phyloP scores from a whole-genome alignment of 306 rosid species.

The Ammopiptanthus mongolicus region DNA sequence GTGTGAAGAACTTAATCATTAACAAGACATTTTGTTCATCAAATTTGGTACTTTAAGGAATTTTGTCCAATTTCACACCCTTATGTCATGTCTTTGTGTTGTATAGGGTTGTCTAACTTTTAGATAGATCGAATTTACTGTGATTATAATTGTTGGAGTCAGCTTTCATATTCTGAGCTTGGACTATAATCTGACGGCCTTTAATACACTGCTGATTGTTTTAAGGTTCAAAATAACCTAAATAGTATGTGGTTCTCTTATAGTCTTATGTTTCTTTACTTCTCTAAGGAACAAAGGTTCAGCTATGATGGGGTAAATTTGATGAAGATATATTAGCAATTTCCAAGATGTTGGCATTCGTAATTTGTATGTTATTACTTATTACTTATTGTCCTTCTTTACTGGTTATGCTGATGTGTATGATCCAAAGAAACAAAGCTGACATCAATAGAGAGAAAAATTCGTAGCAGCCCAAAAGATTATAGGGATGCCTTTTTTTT shows the following conservation, averaged over 20 bases:
- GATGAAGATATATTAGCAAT: not conserved
- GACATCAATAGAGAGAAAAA: not conserved
- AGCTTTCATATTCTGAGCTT: not conserved
- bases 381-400: not conserved
- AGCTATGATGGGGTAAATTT: not conserved
- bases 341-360: not conserved
- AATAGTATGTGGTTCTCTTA: not conserved
- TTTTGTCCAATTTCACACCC: conserved; percentile 2
- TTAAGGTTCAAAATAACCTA: not conserved
- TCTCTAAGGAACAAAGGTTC: not conserved
- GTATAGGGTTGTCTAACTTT: not conserved
- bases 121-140: not conserved
- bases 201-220: not conserved
- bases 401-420: not conserved
- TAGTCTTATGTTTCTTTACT: not conserved
- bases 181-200: not conserved
- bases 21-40: not conserved
- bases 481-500: not conserved
- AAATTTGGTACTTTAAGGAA: not conserved
- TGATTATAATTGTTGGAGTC: not conserved
- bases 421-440: not conserved
- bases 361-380: not conserved
- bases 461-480: not conserved
- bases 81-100: not conserved
- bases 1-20: not conserved